Conservation (phyloP, 2,329 filamentous ascomycete genomes). For the Penicillium sp. region DNA sequence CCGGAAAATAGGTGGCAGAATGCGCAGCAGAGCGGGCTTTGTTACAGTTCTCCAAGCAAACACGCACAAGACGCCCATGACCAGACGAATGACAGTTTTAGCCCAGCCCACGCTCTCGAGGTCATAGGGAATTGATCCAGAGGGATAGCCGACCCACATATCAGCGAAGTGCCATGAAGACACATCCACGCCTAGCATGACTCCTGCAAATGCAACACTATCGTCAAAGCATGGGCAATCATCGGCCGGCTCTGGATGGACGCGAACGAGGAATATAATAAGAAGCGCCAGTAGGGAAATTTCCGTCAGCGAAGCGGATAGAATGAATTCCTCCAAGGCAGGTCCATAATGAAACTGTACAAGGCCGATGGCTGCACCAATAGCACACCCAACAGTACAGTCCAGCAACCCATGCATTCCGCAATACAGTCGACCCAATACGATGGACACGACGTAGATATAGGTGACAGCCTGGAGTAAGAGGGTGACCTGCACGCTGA, state of each 20-base stretch:
- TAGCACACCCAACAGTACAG: conserved; percentile 72
- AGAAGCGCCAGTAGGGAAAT: conserved; percentile 62
- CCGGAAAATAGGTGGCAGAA: conserved; percentile 82
- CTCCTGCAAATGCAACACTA: conserved; percentile 87
- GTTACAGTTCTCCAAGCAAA: conserved; percentile 87
- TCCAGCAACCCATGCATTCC: conserved; percentile 98
- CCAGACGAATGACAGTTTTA: conserved; percentile 63
- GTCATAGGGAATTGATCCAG: conserved; percentile 62
- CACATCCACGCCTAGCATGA: conserved; percentile 78
- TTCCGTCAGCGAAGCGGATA: conserved; percentile 61
- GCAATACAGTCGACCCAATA: conserved; percentile 89
- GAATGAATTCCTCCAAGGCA: conserved; percentile 68
- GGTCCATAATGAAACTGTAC: conserved; percentile 56
- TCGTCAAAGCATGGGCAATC: conserved; percentile 97
- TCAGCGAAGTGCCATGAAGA: conserved; percentile 79
- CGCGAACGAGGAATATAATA: conserved; percentile 73
- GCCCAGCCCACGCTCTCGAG: conserved; percentile 64
- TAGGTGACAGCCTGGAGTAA: conserved; percentile 69
- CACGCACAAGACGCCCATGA: conserved; percentile 77
- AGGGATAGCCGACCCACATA: conserved; percentile 53
- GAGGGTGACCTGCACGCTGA: conserved; percentile 58
- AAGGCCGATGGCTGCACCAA: conserved; percentile 66
- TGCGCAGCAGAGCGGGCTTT: conserved; percentile 76
- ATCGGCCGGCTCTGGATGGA: conserved; percentile 93
- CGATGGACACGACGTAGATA: conserved; percentile 83